phyloP scores from a whole-genome alignment of 1,284 basidiomycete species.

The Apiotrichum veenhuisii region DNA sequence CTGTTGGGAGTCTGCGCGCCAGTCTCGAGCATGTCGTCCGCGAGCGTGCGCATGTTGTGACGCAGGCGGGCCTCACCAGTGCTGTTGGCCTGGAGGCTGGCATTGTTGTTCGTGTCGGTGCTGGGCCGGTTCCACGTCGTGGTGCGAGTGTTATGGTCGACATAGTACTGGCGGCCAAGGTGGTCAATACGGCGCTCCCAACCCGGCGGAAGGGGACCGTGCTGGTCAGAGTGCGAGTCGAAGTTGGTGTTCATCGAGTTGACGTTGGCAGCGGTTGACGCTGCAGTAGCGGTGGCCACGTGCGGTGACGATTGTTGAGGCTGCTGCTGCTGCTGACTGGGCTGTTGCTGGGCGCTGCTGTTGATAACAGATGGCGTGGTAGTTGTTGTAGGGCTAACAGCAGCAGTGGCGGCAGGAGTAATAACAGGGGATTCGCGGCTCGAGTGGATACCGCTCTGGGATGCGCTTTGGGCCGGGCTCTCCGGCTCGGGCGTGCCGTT shows the following conservation, averaged over 20 bases:
- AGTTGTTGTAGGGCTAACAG: conserved; percentile 14
- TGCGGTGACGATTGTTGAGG: conserved; percentile 7
- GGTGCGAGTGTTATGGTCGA: conserved; percentile 86
- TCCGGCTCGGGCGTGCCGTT: conserved; percentile 19
- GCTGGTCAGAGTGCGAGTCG: conserved; percentile 72
- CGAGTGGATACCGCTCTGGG: background rate
- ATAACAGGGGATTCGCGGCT: conserved; percentile 32
- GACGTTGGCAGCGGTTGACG: conserved; percentile 48
- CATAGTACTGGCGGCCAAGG: conserved; percentile 84
- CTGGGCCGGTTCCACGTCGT: conserved; percentile 85
- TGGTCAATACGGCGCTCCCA: conserved; percentile 93
- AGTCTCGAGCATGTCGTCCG: conserved; percentile 70
- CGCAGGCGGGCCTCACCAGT: conserved; percentile 68
- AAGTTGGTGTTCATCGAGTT: conserved; percentile 58
- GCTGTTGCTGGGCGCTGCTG: conserved; percentile 4
- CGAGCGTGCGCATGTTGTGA: conserved; percentile 70
- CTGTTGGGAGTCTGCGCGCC: conserved; percentile 27
- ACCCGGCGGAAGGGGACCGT: conserved; percentile 74
- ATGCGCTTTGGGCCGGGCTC: conserved; percentile 11
- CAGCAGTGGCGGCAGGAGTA: conserved; percentile 42
- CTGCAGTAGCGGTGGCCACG: conserved; percentile 31
- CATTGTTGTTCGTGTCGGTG: conserved; percentile 50
- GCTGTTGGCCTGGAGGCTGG: conserved; percentile 53
- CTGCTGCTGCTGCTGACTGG: conserved; percentile 29
- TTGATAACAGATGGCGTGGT: background rate